Evolutionary conservation across 192 early-diverging fungal species (phyloP).

Genomic region (Podochytrium sp.): DNA sequence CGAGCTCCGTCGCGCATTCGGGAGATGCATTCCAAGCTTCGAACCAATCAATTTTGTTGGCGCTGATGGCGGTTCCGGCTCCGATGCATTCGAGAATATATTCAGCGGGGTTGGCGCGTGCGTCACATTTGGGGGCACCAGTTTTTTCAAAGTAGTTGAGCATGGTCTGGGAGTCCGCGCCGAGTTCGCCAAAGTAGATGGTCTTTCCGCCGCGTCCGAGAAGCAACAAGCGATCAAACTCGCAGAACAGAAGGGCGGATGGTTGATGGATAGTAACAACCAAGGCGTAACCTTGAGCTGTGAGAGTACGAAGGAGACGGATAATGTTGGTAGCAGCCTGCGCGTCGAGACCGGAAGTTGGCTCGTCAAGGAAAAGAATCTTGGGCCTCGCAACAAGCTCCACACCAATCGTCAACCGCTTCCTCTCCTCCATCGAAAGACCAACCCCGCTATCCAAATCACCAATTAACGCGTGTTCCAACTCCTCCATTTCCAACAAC

Average conservation of each 20-base stretch:
- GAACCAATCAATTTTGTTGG: conserved; percentile 66
- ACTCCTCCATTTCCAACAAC: conserved; percentile 73
- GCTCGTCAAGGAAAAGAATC: conserved; percentile 89
- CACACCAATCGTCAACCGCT: conserved; percentile 84
- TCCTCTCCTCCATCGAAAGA: conserved; percentile 85
- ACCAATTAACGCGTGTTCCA: conserved; percentile 78
- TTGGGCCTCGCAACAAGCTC: conserved; percentile 85
- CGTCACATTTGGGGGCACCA: conserved; percentile 68
- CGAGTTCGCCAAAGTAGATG: conserved; percentile 85
- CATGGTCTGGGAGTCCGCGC: conserved; percentile 64
- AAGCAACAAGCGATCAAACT: conserved; percentile 81
- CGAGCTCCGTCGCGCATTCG: conserved; percentile 43
- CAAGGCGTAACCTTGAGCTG: conserved; percentile 72
- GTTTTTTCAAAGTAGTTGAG: conserved; percentile 75
- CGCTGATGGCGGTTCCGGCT: conserved; percentile 51
- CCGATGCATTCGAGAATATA: conserved; percentile 85
- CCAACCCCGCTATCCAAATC: conserved; percentile 74
- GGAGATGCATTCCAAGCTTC: conserved; percentile 69
- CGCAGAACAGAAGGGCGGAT: conserved; percentile 79
- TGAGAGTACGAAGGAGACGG: conserved; percentile 65
- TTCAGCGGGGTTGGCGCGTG: conserved; percentile 79
- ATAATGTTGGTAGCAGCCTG: conserved; percentile 72
- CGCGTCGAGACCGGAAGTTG: conserved; percentile 81
- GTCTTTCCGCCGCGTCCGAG: conserved; percentile 80
- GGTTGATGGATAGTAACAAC: conserved; percentile 90